Evolutionary conservation across 2,329 filamentous ascomycete species (phyloP), one percentile per base, ranked within the genome.

Genomic region (Aspergillus texensis): DNA sequence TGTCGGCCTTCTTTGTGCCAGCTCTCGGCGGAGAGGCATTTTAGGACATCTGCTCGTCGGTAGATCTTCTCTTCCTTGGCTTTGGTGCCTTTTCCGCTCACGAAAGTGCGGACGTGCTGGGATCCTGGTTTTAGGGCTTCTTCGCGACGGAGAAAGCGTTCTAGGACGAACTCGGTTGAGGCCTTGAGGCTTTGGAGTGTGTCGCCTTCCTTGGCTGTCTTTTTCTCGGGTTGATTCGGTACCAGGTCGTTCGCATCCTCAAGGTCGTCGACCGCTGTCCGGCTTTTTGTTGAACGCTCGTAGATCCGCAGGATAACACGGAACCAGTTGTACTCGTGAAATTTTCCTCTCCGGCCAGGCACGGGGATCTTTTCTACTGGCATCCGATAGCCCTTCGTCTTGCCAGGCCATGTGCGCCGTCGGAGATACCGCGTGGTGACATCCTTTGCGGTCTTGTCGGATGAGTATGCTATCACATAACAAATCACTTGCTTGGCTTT

Each of bases 1-100:
- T 89, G 90, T 12, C 94, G 87, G 0, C 95, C 95, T 81, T 97
- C 94, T 75, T 97, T 97, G 75, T 98, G 95, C 95, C 95, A 99
- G 1, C 92, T 97, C 75, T 99, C 95, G 1, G 91, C 91, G 32
- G 92, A 96, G 77, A 97, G 94, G 75, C 96, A 96, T 45, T 86
- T 84, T 2, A 94, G 88, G 0, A 98, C 88, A 68, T 98, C 94
- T 59, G 86, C 85, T 39, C 94, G 89, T 0, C 85, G 85, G 74
- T 88, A 98, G 0, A 98, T 93, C 1, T 92, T 89, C 74, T 97
- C 93, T 63, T 91, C 87, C 52, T 90, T 90, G 3, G 85, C 80
- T 54, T 89, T 90, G 52, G 88, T 87, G 16, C 89, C 91, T 77
- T 94, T 97, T 11, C 87, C 89, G 54, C 88, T 88, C 5, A 83